Conservation (phyloP, 1,284 basidiomycete genomes). For the Calocybe gambosa region DNA sequence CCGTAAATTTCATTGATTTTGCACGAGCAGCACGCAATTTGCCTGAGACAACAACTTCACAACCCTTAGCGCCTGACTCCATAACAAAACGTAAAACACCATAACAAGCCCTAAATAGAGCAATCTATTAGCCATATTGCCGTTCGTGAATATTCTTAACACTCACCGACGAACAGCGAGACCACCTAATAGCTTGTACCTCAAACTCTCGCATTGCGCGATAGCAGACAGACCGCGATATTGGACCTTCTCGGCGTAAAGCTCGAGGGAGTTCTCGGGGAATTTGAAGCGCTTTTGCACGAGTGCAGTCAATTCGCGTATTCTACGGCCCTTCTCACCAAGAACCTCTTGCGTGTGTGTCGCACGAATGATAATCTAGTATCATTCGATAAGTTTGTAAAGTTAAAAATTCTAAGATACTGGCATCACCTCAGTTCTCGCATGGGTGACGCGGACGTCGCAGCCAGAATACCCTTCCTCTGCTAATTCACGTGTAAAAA, state of each 20-base stretch:
- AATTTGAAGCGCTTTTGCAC: slow-evolving; percentile 99
- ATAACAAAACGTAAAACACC: slow-evolving; percentile 99
- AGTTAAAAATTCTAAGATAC: slow-evolving; percentile 1
- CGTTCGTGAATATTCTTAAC: background rate
- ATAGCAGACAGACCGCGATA: slow-evolving; percentile 98
- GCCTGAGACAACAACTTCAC: slow-evolving; percentile 99
- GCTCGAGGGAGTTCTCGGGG: slow-evolving; percentile 97
- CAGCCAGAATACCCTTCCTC: slow-evolving; percentile 99
- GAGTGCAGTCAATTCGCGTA: slow-evolving; percentile 97
- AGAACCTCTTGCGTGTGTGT: slow-evolving; percentile 99
- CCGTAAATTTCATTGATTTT: slow-evolving; percentile 99
- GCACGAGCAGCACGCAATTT: slow-evolving; percentile 99
- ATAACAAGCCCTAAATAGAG: slow-evolving; percentile 81
- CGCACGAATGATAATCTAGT: slow-evolving; percentile 98
- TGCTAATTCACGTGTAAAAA: slow-evolving; percentile 97
- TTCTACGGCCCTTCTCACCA: slow-evolving; percentile 99
- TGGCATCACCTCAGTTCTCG: slow-evolving; percentile 81
- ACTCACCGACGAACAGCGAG: slow-evolving; percentile 94
- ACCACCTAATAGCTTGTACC: slow-evolving; percentile 99
- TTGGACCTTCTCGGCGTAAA: slow-evolving; percentile 99
- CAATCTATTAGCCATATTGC: background rate
- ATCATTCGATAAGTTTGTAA: slow-evolving; percentile 5
- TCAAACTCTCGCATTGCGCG: slow-evolving; percentile 97
- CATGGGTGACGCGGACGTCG: slow-evolving; percentile 99
- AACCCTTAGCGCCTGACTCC: slow-evolving; percentile 99